A percentile compares a stretch with the other conserved stretches of the same genome.
phyloP scores from a whole-genome alignment of 2,329 filamentous ascomycete genomes.

The Calonectria multiphialidica region DNA sequence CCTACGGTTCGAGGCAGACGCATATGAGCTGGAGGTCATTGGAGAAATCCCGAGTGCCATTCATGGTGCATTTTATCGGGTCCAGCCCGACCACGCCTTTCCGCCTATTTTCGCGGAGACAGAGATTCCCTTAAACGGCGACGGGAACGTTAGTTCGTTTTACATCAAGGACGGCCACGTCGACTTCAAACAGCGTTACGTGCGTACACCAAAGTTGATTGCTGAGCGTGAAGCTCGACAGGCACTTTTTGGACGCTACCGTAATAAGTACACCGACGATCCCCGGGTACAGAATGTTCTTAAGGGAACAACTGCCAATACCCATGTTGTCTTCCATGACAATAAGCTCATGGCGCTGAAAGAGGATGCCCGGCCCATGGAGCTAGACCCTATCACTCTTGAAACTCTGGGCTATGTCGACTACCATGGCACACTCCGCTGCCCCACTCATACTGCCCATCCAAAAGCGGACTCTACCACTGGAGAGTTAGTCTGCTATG shows the following conservation, averaged over 20 bases:
- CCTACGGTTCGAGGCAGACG: constrained; percentile 14
- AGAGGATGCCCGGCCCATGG: constrained; percentile 4
- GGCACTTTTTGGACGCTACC: constrained; percentile 5
- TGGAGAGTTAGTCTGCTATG: constrained; percentile 4
- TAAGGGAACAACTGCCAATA: background rate
- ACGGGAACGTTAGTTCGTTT: constrained; percentile 18
- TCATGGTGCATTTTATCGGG: constrained; percentile 18
- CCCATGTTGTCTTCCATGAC: background rate
- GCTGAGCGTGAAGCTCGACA: constrained; percentile 5
- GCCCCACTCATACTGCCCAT: constrained; percentile 10
- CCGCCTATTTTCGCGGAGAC: constrained; percentile 3
- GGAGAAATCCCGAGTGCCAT: constrained; percentile 9
- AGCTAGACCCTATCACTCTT: background rate
- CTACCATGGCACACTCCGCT: constrained; percentile 5
- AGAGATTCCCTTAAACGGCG: constrained; percentile 13
- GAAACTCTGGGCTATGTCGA: constrained; percentile 8
- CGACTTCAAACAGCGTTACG: constrained; percentile 17
- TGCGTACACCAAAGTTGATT: constrained; percentile 12
- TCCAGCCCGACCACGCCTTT: constrained; percentile 17
- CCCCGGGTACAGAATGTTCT: constrained; percentile 1
- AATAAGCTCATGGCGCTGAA: background rate
- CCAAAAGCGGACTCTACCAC: constrained; percentile 7
- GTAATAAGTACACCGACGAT: constrained; percentile 17
- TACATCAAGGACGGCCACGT: constrained; percentile 10
- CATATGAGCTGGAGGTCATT: background rate